Evolutionary conservation across 2,329 filamentous ascomycete species (phyloP), one percentile per base, ranked within the genome.

Genomic region (Aspergillus ustus): DNA sequence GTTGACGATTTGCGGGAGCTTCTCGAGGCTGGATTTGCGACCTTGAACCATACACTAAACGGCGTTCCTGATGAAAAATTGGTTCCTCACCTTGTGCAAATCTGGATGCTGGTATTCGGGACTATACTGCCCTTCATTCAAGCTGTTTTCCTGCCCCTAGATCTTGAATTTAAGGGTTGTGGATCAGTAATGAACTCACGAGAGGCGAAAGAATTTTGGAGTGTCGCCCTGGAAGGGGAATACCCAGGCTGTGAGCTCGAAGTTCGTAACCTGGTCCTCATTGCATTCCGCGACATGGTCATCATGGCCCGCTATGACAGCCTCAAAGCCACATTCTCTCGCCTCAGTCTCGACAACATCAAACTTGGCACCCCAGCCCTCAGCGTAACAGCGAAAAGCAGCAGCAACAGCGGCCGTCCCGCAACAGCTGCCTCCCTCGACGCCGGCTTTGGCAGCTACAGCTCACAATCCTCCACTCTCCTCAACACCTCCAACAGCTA

Each of bases 71-170:
- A 98, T 71, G 93, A 97, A 63, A 87, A 90, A 37, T 85, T 98
- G n/a, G 92, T 98, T 22, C 91, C 92, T 0, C 88, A 92, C 59
- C 83, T 99, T 0, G 94, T 97, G 2, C 92, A 97, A 73, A 88
- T 97, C 72, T 99, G 95, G 95, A 87, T 96, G 62, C 89, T 95
- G 51, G 93, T 95, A 0, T 97, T 97, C 71, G 94, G 92, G 2
- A 91, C 87, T 7, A 91, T 98, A 43, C 79, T 98, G 5, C 95
- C 95, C 0, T 98, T 97, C 72, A 89, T 99, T 70, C 94, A 98
- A 79, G 93, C 94, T 1, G 93, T 97, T 1, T 97, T 99, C 73
- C 81, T 99, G 1, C 95, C 93, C 0, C 81, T 99, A 1, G 95
- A 99, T 72, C 85, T 97, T 11, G 95, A 99, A 74, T 96, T 99